Conservation (phyloP, 257 asterid genomes). For the Nicotiana paniculata region DNA sequence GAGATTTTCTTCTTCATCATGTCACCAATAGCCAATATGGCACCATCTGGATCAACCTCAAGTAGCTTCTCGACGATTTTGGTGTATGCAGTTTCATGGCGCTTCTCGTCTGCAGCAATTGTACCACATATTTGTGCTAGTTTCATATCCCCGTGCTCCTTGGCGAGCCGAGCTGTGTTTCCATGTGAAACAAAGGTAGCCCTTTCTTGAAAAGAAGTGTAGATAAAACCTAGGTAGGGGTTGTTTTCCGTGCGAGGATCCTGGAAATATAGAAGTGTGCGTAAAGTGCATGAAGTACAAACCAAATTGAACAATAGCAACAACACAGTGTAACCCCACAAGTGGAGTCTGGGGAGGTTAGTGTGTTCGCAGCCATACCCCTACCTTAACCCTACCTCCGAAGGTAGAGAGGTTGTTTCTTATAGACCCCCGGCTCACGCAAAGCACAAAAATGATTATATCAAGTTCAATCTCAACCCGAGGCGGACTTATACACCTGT, state of each 20-base stretch:
- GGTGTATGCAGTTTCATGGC: slow-evolving; percentile 77
- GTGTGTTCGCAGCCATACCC: too few relatives aligned
- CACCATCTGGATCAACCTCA: slow-evolving; percentile 60
- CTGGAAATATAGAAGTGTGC: slow-evolving; percentile 22
- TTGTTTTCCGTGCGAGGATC: slow-evolving; percentile 83
- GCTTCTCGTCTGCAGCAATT: slow-evolving; percentile 77
- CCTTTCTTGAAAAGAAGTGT: slow-evolving; percentile 76
- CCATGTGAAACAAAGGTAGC: slow-evolving; percentile 79
- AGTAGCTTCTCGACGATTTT: slow-evolving; percentile 68
- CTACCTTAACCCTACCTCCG: too few relatives aligned
- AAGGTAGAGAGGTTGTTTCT: too few relatives aligned
- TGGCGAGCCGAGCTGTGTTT: slow-evolving; percentile 75
- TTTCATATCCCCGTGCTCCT: slow-evolving; percentile 60
- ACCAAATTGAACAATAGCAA: not conserved
- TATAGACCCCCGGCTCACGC: too few relatives aligned
- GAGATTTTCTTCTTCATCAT: slow-evolving; percentile 76
- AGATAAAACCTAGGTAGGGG: slow-evolving; percentile 76
- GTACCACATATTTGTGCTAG: slow-evolving; percentile 73
- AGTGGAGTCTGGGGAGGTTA: too few relatives aligned
- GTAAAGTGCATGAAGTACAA: not conserved
- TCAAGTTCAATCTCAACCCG: not conserved
- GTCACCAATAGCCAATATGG: slow-evolving; percentile 53
- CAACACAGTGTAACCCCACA: too few relatives aligned
- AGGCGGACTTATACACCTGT: too few relatives aligned
- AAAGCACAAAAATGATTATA: not conserved